Evolutionary conservation across 2,329 filamentous ascomycete species (phyloP), one percentile per base, ranked within the genome.

Genomic region (Emmonsia crescens): DNA sequence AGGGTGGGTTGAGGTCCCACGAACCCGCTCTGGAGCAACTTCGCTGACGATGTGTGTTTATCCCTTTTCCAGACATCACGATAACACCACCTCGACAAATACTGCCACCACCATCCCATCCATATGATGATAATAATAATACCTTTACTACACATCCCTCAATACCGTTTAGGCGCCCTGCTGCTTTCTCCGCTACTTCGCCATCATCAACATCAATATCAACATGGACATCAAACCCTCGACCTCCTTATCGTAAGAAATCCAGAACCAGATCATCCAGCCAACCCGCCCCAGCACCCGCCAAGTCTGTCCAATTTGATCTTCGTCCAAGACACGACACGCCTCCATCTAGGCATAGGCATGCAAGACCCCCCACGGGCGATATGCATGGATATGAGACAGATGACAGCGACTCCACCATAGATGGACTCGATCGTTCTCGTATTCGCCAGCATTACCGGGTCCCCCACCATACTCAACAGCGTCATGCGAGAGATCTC

Each of bases 321-420:
- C 62, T 66, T 38, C 61, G 55, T 24, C 60, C 59, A n/a, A 38
- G 36, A 44, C 60, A 57, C 57, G 59, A 36, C 49, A 72, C 71
- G 6, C 73, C 75, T 61, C 66, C 71, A 5, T 75, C 74, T 62
- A 64, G 72, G 60, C 62, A 72, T 42, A 60, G 61, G 36, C 59
- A 66, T 8, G 59, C 51, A 63, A 36, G 55, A 62, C 19, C 59
- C 54, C 29, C 55, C 29, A 48, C 48, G 5, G 59, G 62, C n/a
- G 56, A 40, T 2, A 69, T 73, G 60, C 65, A 64, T 2, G 76
- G 75, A 5, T 78, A 78, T 55, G 76, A 78, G 63, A 74, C 75
- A 1, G 76, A 76, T 61, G 76, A 78, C 60, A 77, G 72, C 60
- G 73, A 77, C 57, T 72, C 72, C 1, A 75, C 73, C 9, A 63